Percentiles rank a stretch among this genome's conserved stretches.
Evolutionary conservation across 2,329 filamentous ascomycete species (phyloP).

Genomic region (Rugonectria rugulosa): DNA sequence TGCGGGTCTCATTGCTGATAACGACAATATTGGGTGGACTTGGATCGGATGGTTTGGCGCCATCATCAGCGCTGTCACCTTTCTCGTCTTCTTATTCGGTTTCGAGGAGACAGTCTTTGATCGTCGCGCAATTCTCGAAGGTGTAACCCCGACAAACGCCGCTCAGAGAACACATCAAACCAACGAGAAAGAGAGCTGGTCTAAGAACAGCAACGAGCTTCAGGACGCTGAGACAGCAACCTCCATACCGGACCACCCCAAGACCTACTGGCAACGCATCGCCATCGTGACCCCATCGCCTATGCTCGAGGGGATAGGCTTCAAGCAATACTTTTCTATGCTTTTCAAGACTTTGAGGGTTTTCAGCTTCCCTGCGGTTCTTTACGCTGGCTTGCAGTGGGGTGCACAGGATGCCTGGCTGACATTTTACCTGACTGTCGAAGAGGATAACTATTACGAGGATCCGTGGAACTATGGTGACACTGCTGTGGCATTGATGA

Average conservation of each 20-base stretch:
- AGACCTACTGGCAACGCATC: constrained; percentile 20
- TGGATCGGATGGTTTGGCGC: constrained; percentile 19
- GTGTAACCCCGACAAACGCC: not conserved
- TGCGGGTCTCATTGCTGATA: constrained; percentile 14
- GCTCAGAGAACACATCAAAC: not conserved
- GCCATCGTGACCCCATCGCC: constrained; percentile 12
- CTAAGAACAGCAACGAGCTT: not conserved
- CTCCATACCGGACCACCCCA: not conserved
- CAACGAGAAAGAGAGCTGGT: not conserved
- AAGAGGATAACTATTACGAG: constrained; percentile 19
- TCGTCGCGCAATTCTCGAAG: constrained; percentile 8
- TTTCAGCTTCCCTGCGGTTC: constrained; percentile 13
- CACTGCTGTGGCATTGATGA: constrained; percentile 15
- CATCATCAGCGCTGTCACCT: constrained; percentile 16
- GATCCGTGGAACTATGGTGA: constrained; percentile 19
- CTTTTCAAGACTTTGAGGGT: constrained; percentile 14
- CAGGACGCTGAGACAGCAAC: not conserved
- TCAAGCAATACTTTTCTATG: constrained; percentile 11
- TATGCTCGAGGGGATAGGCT: constrained; percentile 4
- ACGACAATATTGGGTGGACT: constrained; percentile 11
- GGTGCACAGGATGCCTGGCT: constrained; percentile 17
- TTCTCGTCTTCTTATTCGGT: constrained; percentile 10
- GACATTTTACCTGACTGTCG: constrained; percentile 16
- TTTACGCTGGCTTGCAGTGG: constrained; percentile 17
- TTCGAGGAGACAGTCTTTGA: constrained; percentile 16